Percentiles rank a stretch among this genome's conserved stretches.
phyloP scores from a whole-genome alignment of 2,329 filamentous ascomycete species.

The Clarireedia sp. region DNA sequence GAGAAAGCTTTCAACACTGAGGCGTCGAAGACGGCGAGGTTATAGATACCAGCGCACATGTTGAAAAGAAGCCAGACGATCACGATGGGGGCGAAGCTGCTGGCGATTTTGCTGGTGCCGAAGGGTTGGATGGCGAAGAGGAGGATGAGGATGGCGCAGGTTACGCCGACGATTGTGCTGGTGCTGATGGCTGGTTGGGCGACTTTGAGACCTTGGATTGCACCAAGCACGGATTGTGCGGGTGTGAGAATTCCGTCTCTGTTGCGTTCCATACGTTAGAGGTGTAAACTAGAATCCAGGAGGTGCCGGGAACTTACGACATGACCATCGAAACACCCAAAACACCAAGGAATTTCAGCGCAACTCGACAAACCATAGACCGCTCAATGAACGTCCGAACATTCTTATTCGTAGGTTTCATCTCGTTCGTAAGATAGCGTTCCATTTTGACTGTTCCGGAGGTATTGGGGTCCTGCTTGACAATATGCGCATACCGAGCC shows the following conservation, averaged over 20 bases:
- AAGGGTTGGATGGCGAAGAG: slow-evolving; percentile 59
- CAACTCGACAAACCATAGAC: slow-evolving; percentile 40
- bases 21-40: slow-evolving; percentile 43
- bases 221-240: slow-evolving; percentile 62
- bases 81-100: slow-evolving; percentile 57
- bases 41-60: slow-evolving; percentile 55
- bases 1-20: slow-evolving; percentile 49
- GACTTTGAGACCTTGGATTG: slow-evolving; percentile 56
- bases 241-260: slow-evolving; percentile 59
- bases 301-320: slow-evolving; percentile 21
- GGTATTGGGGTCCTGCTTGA: slow-evolving; percentile 49
- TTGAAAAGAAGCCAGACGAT: slow-evolving; percentile 61
- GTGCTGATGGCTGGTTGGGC: slow-evolving; percentile 48
- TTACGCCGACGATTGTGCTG: slow-evolving; percentile 53
- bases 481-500: slow-evolving; percentile 53
- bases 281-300: background rate
- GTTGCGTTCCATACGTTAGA: slow-evolving; percentile 1
- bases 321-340: slow-evolving; percentile 62
- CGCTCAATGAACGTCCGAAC: slow-evolving; percentile 52
- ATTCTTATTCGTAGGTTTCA: slow-evolving; percentile 42
- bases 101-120: slow-evolving; percentile 53
- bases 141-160: slow-evolving; percentile 55
- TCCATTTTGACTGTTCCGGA: slow-evolving; percentile 50
- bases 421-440: slow-evolving; percentile 48
- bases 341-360: slow-evolving; percentile 55